Base-by-base conservation (phyloP, 2,329 filamentous ascomycete species). In the Colletotrichum tropicale region DNA sequence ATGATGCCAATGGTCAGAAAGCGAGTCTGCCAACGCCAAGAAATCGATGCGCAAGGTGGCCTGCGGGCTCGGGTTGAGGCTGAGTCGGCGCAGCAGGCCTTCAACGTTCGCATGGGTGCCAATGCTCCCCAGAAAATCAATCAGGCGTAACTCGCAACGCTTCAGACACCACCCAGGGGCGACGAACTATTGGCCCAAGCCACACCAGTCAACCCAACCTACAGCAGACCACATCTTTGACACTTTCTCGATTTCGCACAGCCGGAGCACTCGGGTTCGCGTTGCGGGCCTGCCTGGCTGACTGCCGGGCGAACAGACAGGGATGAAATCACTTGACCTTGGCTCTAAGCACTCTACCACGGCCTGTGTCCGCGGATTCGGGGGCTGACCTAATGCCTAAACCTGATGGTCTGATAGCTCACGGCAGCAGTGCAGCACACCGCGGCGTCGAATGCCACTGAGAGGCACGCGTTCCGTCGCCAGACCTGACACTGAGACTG, bases 241-340 rank as follows among this genome's bases (percentile, higher is more conserved):
- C n/a, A 15, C 30, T 9, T 30, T 58, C 60, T 61, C 64, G 61
- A 34, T 43, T 32, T 52, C 48, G 73, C 56, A 64, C 70, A 73
- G 70, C 64, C 70, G 73, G 73, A 73, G 64, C 70, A 16, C 70
- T 75, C 64, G 64, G 73, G 60, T 34, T 73, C 58, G 70, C 64
- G 24, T 58, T 18, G 48, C 43, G 32, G 48, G 48, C 65, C 18
- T 36, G n/a, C 6, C 48, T 36, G 32, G 58, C 58, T 52, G 43
- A 32, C 71, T 15, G 30, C 30, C 30, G 30, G 36, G n/a, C 66
- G 36, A 58, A 48, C 24, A 18, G 24, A 55, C 56, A 73, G 24
- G 67, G 61, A 43, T 72, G 32, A 24, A 36, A n/a, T 34, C 36
- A 61, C 26, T 71, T 16, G 61, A 43, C 30, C 43, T 71, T 71